A percentile compares a stretch with the other conserved stretches of the same genome.
Conservation (phyloP, 2,329 filamentous ascomycete species). For the Epichloe hybrida region DNA sequence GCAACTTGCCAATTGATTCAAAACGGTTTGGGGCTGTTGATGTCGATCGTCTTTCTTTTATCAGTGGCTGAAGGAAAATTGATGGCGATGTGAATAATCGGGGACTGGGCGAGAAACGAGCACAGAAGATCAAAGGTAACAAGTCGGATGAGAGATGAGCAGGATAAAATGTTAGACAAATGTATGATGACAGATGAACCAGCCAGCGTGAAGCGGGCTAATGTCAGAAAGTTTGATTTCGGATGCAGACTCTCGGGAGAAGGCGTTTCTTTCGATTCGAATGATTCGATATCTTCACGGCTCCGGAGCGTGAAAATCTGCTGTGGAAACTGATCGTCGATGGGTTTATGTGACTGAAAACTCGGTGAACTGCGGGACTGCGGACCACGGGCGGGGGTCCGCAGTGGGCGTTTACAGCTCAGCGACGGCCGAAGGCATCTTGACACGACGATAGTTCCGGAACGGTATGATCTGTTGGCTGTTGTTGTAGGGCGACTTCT, state of each 20-base stretch:
- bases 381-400: slow-evolving; percentile 46
- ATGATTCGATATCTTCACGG: slow-evolving; percentile 5
- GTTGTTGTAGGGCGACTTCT: slow-evolving; percentile 41
- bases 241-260: slow-evolving; percentile 25
- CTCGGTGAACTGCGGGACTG: slow-evolving; percentile 82
- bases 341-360: slow-evolving; percentile 28
- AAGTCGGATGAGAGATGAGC: background rate
- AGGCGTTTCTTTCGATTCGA: slow-evolving; percentile 10
- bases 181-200: slow-evolving; percentile 5
- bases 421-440: slow-evolving; percentile 65
- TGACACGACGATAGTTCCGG: slow-evolving; percentile 56
- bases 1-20: background rate
- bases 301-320: slow-evolving; percentile 32
- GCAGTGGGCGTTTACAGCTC: slow-evolving; percentile 87
- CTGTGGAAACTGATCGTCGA: slow-evolving; percentile 57
- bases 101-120: background rate
- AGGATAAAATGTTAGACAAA: background rate
- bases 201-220: slow-evolving; percentile 17
- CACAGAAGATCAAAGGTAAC: background rate
- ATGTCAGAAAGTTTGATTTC: slow-evolving; percentile 19
- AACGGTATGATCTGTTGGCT: slow-evolving; percentile 21
- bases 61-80: background rate
- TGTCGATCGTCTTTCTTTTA: background rate
- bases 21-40: background rate
- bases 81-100: background rate